These are phyloP conservation scores for Sideroxylon spinosum DNA, from an alignment of 179 eudicot genomes.

Conservation along the genomic window DNA sequence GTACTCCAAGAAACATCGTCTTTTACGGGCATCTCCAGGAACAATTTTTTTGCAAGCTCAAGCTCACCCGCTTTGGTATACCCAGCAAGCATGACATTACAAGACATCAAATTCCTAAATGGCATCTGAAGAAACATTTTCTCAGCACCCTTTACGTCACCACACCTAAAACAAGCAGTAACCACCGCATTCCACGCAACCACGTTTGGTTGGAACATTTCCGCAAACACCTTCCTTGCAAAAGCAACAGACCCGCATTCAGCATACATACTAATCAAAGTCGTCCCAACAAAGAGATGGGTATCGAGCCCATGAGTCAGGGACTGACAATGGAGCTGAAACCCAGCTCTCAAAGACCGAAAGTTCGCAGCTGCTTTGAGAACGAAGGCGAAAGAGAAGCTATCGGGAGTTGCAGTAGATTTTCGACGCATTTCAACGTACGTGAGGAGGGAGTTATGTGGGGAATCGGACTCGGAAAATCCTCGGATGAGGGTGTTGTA, in stretches of 20 bases:
- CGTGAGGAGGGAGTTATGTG: conserved; percentile 32
- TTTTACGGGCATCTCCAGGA: conserved; percentile 38
- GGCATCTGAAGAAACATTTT: conserved; percentile 45
- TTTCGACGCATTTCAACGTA: conserved; percentile 43
- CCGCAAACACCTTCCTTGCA: conserved; percentile 59
- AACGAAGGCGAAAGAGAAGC: conserved; percentile 60
- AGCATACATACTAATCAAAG: conserved; percentile 57
- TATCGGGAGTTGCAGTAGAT: conserved; percentile 35
- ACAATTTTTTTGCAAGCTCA: conserved; percentile 39
- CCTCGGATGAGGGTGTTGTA: conserved; percentile 67
- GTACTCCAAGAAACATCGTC: conserved; percentile 81
- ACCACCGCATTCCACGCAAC: conserved; percentile 70
- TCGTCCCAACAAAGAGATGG: conserved; percentile 71
- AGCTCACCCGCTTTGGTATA: conserved; percentile 51
- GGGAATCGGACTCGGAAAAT: conserved; percentile 41
- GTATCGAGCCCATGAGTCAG: conserved; percentile 33
- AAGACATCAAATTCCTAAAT: conserved; percentile 36
- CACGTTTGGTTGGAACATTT: conserved; percentile 53
- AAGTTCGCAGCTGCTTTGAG: conserved; percentile 48
- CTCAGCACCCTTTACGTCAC: conserved; percentile 34
- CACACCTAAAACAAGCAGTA: conserved; percentile 49
- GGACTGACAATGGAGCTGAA: conserved; percentile 55
- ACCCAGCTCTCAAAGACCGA: conserved; percentile 34
- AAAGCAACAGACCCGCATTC: conserved; percentile 44
- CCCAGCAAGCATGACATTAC: conserved; percentile 58